Percentiles rank a stretch among this genome's conserved stretches.
Evolutionary conservation across 2,329 filamentous ascomycete species (phyloP).

Genomic region (Ophiostoma angusticollis): DNA sequence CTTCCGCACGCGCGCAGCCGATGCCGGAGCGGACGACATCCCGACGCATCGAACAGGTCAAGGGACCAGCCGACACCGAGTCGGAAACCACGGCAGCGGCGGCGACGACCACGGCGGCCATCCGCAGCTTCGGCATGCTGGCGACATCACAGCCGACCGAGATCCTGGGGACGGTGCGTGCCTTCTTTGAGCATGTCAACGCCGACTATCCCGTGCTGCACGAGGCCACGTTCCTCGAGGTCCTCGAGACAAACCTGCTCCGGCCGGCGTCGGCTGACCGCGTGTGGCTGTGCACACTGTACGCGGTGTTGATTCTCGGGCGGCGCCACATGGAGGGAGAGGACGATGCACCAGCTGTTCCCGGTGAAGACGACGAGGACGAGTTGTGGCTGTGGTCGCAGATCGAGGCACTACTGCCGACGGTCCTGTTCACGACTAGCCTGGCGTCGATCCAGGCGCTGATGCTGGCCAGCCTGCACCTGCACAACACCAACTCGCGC

Average conservation of each 20-base stretch:
- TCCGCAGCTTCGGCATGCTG: background rate
- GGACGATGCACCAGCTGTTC: background rate
- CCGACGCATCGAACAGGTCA: too few relatives aligned
- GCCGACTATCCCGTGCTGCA: conserved; percentile 29
- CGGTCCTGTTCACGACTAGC: conserved; percentile 29
- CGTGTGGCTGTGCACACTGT: conserved; percentile 28
- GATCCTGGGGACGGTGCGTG: background rate
- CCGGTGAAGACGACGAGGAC: conserved; percentile 16
- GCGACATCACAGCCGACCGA: background rate
- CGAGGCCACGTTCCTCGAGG: conserved; percentile 28
- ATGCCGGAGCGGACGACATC: too few relatives aligned
- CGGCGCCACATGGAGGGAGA: conserved; percentile 15
- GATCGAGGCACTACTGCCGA: conserved; percentile 26
- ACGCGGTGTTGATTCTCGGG: conserved; percentile 27
- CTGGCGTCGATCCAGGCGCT: conserved; percentile 27
- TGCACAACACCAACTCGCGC: conserved; percentile 31
- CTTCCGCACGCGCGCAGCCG: too few relatives aligned
- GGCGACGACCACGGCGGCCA: background rate
- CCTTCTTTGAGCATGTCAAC: conserved; percentile 29
- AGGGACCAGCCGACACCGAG: background rate
- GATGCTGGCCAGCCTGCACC: conserved; percentile 27
- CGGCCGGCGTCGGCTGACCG: conserved; percentile 19
- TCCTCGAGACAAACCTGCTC: conserved; percentile 23
- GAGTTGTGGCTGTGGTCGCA: conserved; percentile 28
- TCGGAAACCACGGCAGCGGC: background rate